Evolutionary conservation across 192 early-diverging fungal species (phyloP).

Genomic region (Coemansia sp.): DNA sequence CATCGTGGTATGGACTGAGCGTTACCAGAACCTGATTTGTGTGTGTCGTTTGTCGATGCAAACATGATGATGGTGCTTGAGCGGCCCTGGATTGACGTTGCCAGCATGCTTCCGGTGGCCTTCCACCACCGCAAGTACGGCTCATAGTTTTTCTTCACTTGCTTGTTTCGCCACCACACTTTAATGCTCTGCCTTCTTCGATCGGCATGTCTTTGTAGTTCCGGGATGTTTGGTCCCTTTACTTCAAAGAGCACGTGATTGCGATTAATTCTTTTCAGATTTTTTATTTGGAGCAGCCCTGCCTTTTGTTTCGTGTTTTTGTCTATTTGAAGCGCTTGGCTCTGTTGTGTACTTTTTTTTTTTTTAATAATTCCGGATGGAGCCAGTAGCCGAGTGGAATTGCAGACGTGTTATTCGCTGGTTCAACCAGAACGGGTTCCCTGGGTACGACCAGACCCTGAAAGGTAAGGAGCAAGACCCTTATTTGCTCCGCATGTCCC

Average conservation of each 20-base stretch:
- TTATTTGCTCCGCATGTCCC: neutral
- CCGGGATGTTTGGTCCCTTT: too few relatives aligned
- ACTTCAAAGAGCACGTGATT: neutral
- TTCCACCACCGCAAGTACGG: conserved; percentile 87
- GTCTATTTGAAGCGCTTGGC: too few relatives aligned
- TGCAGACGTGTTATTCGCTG: conserved; percentile 38
- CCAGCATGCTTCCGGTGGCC: conserved; percentile 73
- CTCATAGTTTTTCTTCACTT: conserved; percentile 18
- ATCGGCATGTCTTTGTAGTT: too few relatives aligned
- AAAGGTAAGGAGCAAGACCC: conserved; percentile 26
- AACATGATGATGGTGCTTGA: conserved; percentile 85
- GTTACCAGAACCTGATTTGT: conserved; percentile 86
- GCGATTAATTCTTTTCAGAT: neutral
- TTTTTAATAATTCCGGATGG: conserved; percentile 24
- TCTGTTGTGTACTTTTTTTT: conserved; percentile 2
- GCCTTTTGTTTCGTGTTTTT: conserved; percentile 2
- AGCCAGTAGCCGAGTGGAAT: conserved; percentile 50
- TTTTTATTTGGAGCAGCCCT: neutral
- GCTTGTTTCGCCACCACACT: too few relatives aligned
- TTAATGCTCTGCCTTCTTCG: too few relatives aligned
- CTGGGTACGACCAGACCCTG: conserved; percentile 43
- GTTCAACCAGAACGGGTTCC: conserved; percentile 53
- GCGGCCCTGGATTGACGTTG: conserved; percentile 77
- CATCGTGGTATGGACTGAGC: conserved; percentile 55
- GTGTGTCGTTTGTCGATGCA: conserved; percentile 65